A percentile compares a stretch with the other conserved stretches of the same genome.
Evolutionary conservation across 768 basidiomycete genomes (phyloP).

Genomic region (Clavaria fumosa): DNA sequence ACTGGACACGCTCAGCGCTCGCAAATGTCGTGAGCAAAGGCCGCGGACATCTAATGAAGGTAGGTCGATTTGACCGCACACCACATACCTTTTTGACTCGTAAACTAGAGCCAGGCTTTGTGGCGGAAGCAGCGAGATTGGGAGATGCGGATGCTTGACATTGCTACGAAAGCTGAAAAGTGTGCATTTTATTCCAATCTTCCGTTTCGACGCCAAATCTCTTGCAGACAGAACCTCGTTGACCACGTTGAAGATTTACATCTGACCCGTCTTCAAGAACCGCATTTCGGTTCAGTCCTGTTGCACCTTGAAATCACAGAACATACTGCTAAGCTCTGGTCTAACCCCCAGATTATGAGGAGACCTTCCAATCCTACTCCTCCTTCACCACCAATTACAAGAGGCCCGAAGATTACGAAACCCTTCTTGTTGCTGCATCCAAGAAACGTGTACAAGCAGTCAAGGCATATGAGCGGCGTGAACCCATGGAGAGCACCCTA

Average conservation of each 20-base stretch:
- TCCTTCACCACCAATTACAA: slow-evolving; percentile 73
- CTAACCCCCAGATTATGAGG: slow-evolving; percentile 47
- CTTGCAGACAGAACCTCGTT: slow-evolving; percentile 27
- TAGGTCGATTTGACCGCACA: slow-evolving; percentile 13
- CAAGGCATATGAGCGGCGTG: slow-evolving; percentile 47
- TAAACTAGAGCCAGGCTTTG: slow-evolving; percentile 43
- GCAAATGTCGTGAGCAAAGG: slow-evolving; percentile 40
- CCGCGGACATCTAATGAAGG: slow-evolving; percentile 47
- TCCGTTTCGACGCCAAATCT: slow-evolving; percentile 6
- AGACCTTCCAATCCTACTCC: slow-evolving; percentile 77
- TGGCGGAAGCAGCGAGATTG: slow-evolving; percentile 66
- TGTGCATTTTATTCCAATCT: slow-evolving; percentile 11
- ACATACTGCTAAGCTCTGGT: not conserved
- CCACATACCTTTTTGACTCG: not conserved
- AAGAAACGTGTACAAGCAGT: slow-evolving; percentile 47
- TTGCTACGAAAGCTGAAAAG: slow-evolving; percentile 31
- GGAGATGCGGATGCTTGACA: slow-evolving; percentile 51
- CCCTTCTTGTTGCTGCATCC: slow-evolving; percentile 60
- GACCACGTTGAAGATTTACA: slow-evolving; percentile 40
- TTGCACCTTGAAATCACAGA: not conserved
- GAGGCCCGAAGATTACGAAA: slow-evolving; percentile 64
- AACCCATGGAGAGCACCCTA: slow-evolving; percentile 42
- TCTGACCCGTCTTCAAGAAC: slow-evolving; percentile 55
- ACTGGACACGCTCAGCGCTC: slow-evolving; percentile 47
- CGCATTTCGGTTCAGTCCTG: slow-evolving; percentile 48